Percentiles rank a stretch among this genome's conserved stretches.
Evolutionary conservation across 192 early-diverging fungal genomes (phyloP).

Genomic region (Backusella morwellensis): DNA sequence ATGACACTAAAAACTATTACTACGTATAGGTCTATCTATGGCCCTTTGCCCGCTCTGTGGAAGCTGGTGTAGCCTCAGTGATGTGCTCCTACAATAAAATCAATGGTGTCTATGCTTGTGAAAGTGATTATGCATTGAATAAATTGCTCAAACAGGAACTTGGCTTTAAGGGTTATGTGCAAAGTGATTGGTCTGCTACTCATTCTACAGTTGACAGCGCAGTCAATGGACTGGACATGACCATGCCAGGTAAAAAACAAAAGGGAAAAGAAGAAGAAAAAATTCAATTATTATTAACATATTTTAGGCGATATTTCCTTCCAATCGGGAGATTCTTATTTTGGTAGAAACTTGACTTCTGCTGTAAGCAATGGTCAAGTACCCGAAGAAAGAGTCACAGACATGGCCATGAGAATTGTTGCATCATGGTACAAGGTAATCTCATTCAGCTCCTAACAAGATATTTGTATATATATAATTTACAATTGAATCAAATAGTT

Average conservation of each 20-base stretch:
- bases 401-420: slow-evolving; percentile 24
- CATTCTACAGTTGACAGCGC: slow-evolving; percentile 36
- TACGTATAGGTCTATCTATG: slow-evolving; percentile 29
- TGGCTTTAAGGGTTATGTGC: slow-evolving; percentile 58
- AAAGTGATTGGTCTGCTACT: slow-evolving; percentile 57
- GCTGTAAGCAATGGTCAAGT: slow-evolving; percentile 18
- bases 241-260: slow-evolving; percentile 33
- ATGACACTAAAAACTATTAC: too few relatives aligned
- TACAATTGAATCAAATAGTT: background rate
- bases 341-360: slow-evolving; percentile 20
- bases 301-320: slow-evolving; percentile 28
- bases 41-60: slow-evolving; percentile 55
- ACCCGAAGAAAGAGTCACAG: slow-evolving; percentile 9
- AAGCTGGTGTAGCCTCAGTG: slow-evolving; percentile 57
- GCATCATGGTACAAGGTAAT: slow-evolving; percentile 39
- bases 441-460: background rate
- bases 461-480: background rate
- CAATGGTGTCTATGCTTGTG: slow-evolving; percentile 57
- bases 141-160: slow-evolving; percentile 51
- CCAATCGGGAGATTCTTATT: slow-evolving; percentile 23
- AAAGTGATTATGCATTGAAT: slow-evolving; percentile 47
- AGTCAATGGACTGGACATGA: slow-evolving; percentile 38
- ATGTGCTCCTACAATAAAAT: slow-evolving; percentile 67
- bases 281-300: slow-evolving; percentile 31
- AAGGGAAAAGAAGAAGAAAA: background rate